Evolutionary conservation across 495 filamentous ascomycete genomes (phyloP).

Genomic region (Xylaria scruposa): DNA sequence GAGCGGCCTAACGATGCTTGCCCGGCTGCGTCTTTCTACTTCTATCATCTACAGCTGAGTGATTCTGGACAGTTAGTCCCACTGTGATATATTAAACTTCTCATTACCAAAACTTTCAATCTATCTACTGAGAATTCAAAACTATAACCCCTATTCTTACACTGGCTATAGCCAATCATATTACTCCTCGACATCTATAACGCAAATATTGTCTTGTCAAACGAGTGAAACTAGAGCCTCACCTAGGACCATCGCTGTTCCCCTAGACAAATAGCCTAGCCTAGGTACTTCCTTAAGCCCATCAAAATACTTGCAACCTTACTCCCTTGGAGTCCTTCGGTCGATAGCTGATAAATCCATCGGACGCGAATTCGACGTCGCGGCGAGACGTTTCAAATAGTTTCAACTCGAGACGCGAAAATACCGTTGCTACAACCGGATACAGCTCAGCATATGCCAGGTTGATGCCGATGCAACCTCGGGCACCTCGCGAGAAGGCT

Average conservation of each 20-base stretch:
- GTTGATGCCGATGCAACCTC: conserved; percentile 25
- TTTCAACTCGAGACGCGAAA: conserved; percentile 10
- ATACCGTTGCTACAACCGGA: conserved; percentile 1
- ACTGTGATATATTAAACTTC: too few species aligned
- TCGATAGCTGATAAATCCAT: background rate
- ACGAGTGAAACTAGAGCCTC: background rate
- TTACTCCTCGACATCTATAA: background rate
- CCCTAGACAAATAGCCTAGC: background rate
- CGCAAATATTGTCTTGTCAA: background rate
- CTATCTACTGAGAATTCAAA: background rate
- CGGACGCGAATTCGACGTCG: background rate
- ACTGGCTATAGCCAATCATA: background rate
- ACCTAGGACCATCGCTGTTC: background rate
- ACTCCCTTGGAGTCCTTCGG: background rate
- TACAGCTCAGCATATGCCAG: conserved; percentile 24
- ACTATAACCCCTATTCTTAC: background rate
- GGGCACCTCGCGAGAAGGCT: conserved; percentile 25
- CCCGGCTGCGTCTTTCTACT: too few species aligned
- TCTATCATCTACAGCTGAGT: too few species aligned
- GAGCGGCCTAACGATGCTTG: too few species aligned
- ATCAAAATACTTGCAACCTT: background rate
- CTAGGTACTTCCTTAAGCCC: background rate
- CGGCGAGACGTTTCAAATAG: conserved; percentile 4
- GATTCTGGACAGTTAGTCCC: too few species aligned
- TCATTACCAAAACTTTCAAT: background rate